Evolutionary conservation across 192 early-diverging fungal species (phyloP).

Genomic region (Coemansia nantahalensis): DNA sequence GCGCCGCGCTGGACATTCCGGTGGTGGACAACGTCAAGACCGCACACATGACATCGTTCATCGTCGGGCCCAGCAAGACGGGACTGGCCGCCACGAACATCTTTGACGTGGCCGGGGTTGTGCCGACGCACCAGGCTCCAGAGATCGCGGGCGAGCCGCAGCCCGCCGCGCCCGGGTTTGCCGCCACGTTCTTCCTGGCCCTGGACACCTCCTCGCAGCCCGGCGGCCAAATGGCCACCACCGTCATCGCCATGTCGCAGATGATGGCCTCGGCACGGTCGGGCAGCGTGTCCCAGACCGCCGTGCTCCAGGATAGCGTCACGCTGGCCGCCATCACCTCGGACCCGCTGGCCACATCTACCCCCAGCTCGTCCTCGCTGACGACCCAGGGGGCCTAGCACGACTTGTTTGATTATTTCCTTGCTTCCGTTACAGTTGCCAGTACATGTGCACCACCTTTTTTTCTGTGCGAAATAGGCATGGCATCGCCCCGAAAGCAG

Average conservation of each 20-base stretch:
- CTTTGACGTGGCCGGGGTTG: conserved; percentile 15
- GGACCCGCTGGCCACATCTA: conserved; percentile 8
- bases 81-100: conserved; percentile 12
- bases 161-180: conserved; percentile 33
- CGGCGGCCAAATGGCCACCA: conserved; percentile 7
- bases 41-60: neutral
- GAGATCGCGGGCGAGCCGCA: no score
- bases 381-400: no score
- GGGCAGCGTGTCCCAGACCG: neutral
- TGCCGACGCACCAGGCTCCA: neutral
- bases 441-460: no score
- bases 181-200: conserved; percentile 37
- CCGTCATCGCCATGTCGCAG: conserved; percentile 33
- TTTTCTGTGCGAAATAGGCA: no score
- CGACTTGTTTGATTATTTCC: no score
- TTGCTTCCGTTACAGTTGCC: no score
- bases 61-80: conserved; percentile 4
- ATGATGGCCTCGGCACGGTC: conserved; percentile 25
- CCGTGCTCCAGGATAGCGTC: neutral
- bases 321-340: neutral
- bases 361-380: neutral
- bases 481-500: no score
- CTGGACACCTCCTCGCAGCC: conserved; percentile 26
- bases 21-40: conserved; percentile 19
- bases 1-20: conserved; percentile 27